Evolutionary conservation across 768 basidiomycete species (phyloP).

Genomic region (Lactarius sanguifluus): DNA sequence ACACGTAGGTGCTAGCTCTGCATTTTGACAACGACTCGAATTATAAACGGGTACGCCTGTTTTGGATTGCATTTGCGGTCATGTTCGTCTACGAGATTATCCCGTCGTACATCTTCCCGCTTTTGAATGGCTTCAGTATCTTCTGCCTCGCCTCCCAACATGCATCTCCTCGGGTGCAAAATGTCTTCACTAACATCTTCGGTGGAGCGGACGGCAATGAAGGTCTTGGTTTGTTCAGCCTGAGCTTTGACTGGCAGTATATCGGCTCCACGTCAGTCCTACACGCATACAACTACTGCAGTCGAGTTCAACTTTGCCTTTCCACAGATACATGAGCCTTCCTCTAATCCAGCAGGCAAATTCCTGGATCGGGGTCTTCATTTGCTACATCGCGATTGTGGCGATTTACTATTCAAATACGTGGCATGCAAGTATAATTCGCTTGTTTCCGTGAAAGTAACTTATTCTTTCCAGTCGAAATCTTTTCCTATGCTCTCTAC

Average conservation of each 20-base stretch:
- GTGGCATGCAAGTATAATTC: conserved; percentile 48
- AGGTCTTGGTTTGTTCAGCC: conserved; percentile 57
- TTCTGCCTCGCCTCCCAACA: conserved; percentile 60
- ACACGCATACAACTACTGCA: neutral
- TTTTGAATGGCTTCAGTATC: conserved; percentile 59
- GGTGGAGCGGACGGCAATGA: conserved; percentile 69
- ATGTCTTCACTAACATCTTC: conserved; percentile 61
- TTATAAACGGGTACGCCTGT: conserved; percentile 50
- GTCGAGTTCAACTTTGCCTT: neutral
- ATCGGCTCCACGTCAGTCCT: conserved; percentile 45
- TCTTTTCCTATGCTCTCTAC: conserved; percentile 61
- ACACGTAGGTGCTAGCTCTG: conserved; percentile 43
- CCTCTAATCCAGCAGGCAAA: conserved; percentile 61
- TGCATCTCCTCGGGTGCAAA: conserved; percentile 42
- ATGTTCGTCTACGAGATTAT: conserved; percentile 57
- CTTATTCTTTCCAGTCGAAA: conserved; percentile 41
- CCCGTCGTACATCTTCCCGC: conserved; percentile 60
- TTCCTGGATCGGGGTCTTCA: conserved; percentile 52
- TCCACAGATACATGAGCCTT: conserved; percentile 45
- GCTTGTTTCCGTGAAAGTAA: conserved; percentile 32
- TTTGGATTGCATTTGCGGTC: conserved; percentile 49
- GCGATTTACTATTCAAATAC: conserved; percentile 62
- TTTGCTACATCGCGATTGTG: conserved; percentile 55
- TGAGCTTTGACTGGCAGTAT: conserved; percentile 72
- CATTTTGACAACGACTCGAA: conserved; percentile 49